These are phyloP conservation scores for Ceratocystis destructans DNA, from an alignment of 2,329 filamentous ascomycete genomes.

Conservation along the genomic window DNA sequence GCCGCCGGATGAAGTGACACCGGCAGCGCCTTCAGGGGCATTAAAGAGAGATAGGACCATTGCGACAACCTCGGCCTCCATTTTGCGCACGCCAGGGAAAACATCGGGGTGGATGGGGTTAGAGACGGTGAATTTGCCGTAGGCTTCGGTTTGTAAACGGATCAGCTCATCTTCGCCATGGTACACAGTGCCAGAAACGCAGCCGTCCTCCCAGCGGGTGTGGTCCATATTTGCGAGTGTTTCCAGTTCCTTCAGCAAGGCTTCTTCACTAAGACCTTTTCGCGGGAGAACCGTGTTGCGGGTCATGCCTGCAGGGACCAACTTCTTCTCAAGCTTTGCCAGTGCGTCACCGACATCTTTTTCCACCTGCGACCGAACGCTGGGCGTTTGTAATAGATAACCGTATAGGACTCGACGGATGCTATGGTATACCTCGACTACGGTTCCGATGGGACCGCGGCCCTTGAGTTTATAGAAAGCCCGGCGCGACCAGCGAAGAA, in stretches of 20 bases:
- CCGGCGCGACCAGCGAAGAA: conserved; percentile 69
- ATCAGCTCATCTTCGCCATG: conserved; percentile 76
- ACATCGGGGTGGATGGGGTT: conserved; percentile 98
- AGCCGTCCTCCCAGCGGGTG: conserved; percentile 91
- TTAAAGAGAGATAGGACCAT: conserved; percentile 91
- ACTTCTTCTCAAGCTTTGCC: conserved; percentile 66
- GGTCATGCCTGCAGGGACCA: conserved; percentile 59
- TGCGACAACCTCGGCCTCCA: conserved; percentile 95
- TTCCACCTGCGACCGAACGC: conserved; percentile 73
- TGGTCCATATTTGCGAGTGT: conserved; percentile 76
- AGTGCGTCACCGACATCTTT: conserved; percentile 71
- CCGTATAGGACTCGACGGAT: conserved; percentile 65
- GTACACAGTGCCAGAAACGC: conserved; percentile 89
- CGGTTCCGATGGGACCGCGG: conserved; percentile 69
- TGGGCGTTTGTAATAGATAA: conserved; percentile 72
- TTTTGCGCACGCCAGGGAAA: conserved; percentile 94
- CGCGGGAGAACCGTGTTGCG: conserved; percentile 66
- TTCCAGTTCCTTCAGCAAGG: conserved; percentile 65
- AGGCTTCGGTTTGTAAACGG: conserved; percentile 80
- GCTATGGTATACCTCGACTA: conserved; percentile 59
- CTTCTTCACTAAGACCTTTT: conserved; percentile 69
- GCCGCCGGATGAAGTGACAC: conserved; percentile 81
- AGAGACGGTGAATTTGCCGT: conserved; percentile 82
- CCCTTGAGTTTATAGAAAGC: conserved; percentile 75
- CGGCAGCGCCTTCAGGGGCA: conserved; percentile 69